Conservation (phyloP, 257 asterid genomes). For the Solanum sitiens region DNA sequence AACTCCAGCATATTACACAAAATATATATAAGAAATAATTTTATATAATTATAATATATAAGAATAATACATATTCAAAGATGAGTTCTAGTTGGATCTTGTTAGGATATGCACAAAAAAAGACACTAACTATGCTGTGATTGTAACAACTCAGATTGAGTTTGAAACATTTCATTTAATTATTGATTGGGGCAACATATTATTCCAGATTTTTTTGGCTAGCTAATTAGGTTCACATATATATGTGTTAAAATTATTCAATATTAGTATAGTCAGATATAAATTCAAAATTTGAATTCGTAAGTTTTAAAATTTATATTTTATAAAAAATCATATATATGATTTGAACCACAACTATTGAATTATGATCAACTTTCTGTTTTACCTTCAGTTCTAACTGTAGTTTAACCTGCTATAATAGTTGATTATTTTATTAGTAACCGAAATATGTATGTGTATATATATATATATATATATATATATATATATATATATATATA, state of each 20-base stretch:
- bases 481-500: no score
- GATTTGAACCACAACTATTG: neutral
- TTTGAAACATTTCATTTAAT: constrained; percentile 21
- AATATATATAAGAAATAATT: neutral
- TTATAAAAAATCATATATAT: fast-evolving
- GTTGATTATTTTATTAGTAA: neutral
- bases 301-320: neutral
- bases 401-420: neutral
- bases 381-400: no score
- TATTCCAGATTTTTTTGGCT: neutral
- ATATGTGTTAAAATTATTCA: neutral
- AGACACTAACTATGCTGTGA: neutral
- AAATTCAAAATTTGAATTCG: neutral
- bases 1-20: constrained; percentile 8
- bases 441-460: no score
- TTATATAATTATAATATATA: neutral
- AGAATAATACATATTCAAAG: neutral
- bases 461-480: no score
- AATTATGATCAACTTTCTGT: neutral
- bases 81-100: neutral
- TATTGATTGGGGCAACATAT: constrained; percentile 5
- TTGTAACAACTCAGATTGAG: constrained; percentile 15
- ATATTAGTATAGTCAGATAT: neutral
- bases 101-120: neutral
- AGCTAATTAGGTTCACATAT: neutral